Evolutionary conservation across 768 basidiomycete species (phyloP), one percentile per base, ranked within the genome.

Genomic region (Termitomyces sp.): DNA sequence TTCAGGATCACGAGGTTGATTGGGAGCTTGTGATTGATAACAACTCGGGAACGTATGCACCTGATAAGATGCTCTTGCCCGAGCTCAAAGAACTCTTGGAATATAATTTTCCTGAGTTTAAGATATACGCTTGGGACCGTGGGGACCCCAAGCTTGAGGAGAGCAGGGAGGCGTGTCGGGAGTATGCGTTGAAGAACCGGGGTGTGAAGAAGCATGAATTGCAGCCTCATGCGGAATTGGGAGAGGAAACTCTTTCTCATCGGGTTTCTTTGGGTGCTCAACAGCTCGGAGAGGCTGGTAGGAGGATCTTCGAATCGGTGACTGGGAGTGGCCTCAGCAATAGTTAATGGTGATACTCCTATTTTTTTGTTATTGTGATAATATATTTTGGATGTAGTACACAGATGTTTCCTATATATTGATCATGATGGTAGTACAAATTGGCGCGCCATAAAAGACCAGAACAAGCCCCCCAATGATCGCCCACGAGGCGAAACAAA

Each of bases 11-110:
- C 4, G 73, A 79, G 5, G 83, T 86, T 44, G 67, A 73, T 33
- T 94, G 91, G 88, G 89, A 94, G 68, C 68, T 94, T 33, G 85
- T 92, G 60, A 82, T 94, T 64, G 91, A 94, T 68, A 94, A 94
- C 64, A 88, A 89, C 65, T 86, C 83, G 62, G 91, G 91, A 49
- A 94, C 91, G 51, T 93, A 94, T 66, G 79, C 89, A 33, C 91
- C 92, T 1, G 82, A 90, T 64, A 75, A 78, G 53, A 68, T 63
- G 53, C 64, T 92, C 60, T 70, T 94, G 2, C 85, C 86, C 0
- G 67, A 75, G 43, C 68, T 92, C 55, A 80, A 82, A 65, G 75
- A 73, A 60, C 72, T 89, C 28, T 66, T 94, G 50, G 84, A 89
- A 70, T 78, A 78, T 63, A 93, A 94, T 65, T 91, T 94, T 65